Evolutionary conservation across 768 basidiomycete genomes (phyloP).

Genomic region (Auricularia cornea): DNA sequence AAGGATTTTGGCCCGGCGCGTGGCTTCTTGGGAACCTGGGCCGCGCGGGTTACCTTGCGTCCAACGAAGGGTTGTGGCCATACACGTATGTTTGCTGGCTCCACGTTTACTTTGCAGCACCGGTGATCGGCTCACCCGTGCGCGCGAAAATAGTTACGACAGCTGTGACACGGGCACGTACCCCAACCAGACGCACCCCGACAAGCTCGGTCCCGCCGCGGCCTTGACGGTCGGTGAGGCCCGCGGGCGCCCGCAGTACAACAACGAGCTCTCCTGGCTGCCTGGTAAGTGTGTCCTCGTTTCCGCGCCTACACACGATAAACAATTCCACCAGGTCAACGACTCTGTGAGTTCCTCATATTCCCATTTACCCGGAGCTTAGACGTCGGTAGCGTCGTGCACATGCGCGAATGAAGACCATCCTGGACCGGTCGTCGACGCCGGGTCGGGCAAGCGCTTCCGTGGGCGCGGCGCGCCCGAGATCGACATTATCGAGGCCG

Average conservation of each 20-base stretch:
- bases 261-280: constrained; percentile 61
- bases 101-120: background rate
- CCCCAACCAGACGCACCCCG: constrained; percentile 62
- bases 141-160: constrained; percentile 44
- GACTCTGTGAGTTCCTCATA: constrained; percentile 42
- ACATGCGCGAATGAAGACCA: constrained; percentile 71
- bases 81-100: constrained; percentile 48
- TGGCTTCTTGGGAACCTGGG: constrained; percentile 91
- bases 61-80: constrained; percentile 78
- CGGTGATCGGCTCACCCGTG: background rate
- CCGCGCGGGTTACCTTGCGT: constrained; percentile 69
- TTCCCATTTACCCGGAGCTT: constrained; percentile 2
- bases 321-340: constrained; percentile 40
- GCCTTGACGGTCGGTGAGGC: constrained; percentile 36
- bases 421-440: constrained; percentile 50
- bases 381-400: constrained; percentile 34
- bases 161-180: constrained; percentile 82
- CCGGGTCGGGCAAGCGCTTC: constrained; percentile 1
- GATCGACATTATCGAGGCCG: constrained; percentile 76
- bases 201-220: constrained; percentile 48
- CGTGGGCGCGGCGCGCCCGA: constrained; percentile 69
- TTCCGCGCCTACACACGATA: too few relatives aligned
- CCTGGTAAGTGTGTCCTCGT: constrained; percentile 13
- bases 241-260: constrained; percentile 40
- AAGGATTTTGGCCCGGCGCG: constrained; percentile 66